Evolutionary conservation across 768 basidiomycete genomes (phyloP), one percentile per base, ranked within the genome.

Genomic region (Serpula lacrymans): DNA sequence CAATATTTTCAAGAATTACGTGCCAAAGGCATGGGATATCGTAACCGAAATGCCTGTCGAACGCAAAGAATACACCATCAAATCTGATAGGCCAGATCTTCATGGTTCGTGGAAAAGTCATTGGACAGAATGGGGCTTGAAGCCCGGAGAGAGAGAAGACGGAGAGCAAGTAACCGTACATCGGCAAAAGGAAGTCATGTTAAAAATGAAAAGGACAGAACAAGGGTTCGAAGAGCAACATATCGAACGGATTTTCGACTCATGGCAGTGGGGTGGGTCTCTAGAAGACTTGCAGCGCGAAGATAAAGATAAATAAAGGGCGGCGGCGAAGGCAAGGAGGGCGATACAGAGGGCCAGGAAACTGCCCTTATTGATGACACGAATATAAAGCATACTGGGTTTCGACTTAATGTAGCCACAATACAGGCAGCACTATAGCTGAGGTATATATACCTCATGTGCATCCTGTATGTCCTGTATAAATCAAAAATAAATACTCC

Each of bases 141-240:
- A 56, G 35, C 44, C 46, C 20, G 69, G 60, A 20, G 60, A 33
- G 7, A 34, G 52, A 37, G 58, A 29, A 3, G 53, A 53, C 12
- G 60, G 49, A 36, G 44, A 29, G 17, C 38, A 50, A n/a, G 77
- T 67, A 5, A 67, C 67, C 35, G 66, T 75, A 39, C 70, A 56
- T 29, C 67, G 66, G 37, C 68, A 62, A 38, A 65, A 65, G 34
- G 74, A 78, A 38, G 67, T 77, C 25, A 66, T 78, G 6, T 58
- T 82, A 14, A 83, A 77, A 58, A 69, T 82, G 45, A 72, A 84
- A 45, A 72, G 67, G 57, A 77, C 74, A 7, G 62, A 50, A 29
- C 64, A 67, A 21, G 78, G 82, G 16, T 30, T 88, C 29, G 87
- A 88, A 54, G 68, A 86, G 48, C 86, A 89, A 48, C 73, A 77